Evolutionary conservation across 139 green algal genomes (phyloP), one percentile per base, ranked within the genome.

Genomic region (Chlamydomonas sp.): DNA sequence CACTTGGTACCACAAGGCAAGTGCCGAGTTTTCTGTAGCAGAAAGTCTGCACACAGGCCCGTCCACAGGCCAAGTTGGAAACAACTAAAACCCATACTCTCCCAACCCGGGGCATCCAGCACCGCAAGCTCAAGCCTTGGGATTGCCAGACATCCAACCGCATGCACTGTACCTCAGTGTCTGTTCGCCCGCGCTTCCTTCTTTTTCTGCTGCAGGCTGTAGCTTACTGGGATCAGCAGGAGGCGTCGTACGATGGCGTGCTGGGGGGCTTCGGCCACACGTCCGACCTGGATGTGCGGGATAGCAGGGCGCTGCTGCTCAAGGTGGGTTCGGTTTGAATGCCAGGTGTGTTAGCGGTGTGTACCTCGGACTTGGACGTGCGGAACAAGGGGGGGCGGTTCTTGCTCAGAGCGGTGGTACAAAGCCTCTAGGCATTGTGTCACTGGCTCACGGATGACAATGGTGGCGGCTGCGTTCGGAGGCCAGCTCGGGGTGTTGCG

Each of bases 241-340:
- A 95, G 75, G 92, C 95, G 0, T 92, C 92, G 12, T 94, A 96
- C 72, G 90, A 98, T 64, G 97, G 96, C 2, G 97, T 99, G 12
- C 91, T 98, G 77, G 96, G 96, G 5, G 96, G 96, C 2, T 99
- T 94, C 82, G 97, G 95, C 18, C 90, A 95, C 73, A 95, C 99
- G 2, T 96, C 92, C 16, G 82, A 90, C 58, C 63, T 93, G 1
- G 97, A 99, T 84, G 93, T 99, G 1, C 78, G 78, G 5, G 96
- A 98, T 78, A 97, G 94, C 91, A 83, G 75, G 66, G 75, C 89
- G 16, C 95, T 98, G 79, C 87, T 98, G 14, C 78, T 86, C 8
- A 95, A 95, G 91, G 95, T 94, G 78, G 2, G 85, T 6, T 49
- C 49, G 69, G 62, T 6, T 49, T 20, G 10, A 15, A 16, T 63